Base-by-base conservation (phyloP, 2,329 filamentous ascomycete genomes). In the Sporothrix pallida region DNA sequence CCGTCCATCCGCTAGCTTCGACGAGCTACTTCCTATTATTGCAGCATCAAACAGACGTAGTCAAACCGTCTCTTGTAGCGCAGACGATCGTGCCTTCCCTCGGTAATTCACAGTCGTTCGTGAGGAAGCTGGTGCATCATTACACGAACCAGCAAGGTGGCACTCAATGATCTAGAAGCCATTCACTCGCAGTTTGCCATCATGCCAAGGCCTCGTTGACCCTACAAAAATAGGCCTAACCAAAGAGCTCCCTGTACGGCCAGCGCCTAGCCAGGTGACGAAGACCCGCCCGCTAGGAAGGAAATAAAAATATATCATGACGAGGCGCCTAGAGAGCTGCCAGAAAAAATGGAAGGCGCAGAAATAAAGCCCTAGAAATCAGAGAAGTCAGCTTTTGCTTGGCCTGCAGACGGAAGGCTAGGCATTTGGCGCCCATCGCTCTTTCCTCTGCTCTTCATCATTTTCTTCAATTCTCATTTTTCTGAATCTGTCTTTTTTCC, bases 341-440 rank as follows among this genome's bases (percentile, higher is more conserved):
- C 60, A 44, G 31, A 31, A 46, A 62, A 46, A 44, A 31, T 1
- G n/a, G 15, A 62, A 31, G 37, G 56, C 4, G 31, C 31, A 37
- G 31, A 37, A 37, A 37, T 37, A 37, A 37, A 48, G 62, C 62
- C 20, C 15, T 20, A 37, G 5, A 50, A 62, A 62, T 26, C 23
- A 50, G 23, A 37, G 10, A 50, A 50, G 44, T 44, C 20, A 50
- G 42, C 20, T 20, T 44, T 67, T 48, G 20, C 62, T 67, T 67
- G 62, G 42, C 42, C 37, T 48, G 20, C 20, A 67, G 42, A 48
- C 69, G 69, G 70, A 65, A 65, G 46, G 46, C 70, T 44, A 44
- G 70, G 70, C 46, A 54, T 72, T 65, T 46, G 42, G 12, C 20
- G n/a, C 20, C 7, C 31, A 37, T 37, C 31, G 31, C 8, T 17